A percentile compares a stretch with the other conserved stretches of the same genome.
phyloP scores from a whole-genome alignment of 306 rosid genomes.

The Lablab purpureus region DNA sequence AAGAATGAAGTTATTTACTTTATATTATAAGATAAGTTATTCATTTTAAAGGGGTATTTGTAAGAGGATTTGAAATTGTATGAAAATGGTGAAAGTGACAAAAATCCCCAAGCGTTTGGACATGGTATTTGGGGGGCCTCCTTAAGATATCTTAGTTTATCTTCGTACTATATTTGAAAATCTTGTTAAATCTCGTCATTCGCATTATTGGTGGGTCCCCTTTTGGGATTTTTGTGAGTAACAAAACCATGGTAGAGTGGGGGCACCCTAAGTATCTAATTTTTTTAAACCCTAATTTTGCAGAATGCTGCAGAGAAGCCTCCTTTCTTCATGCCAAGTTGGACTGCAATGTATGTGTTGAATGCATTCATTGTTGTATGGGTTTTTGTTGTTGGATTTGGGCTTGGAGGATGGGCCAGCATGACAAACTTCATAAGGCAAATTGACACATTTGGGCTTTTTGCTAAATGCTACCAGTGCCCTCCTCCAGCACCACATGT shows the following conservation, averaged over 20 bases:
- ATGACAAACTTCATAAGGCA: conserved; percentile 8
- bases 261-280: not conserved
- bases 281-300: not conserved
- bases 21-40: too few relatives aligned
- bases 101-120: not conserved
- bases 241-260: conserved; percentile 8
- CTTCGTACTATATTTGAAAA: conserved; percentile 9
- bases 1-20: too few relatives aligned
- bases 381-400: conserved; percentile 85
- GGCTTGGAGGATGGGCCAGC: conserved; percentile 65
- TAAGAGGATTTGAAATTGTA: too few relatives aligned
- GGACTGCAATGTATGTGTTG: conserved; percentile 78
- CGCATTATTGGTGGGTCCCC: conserved; percentile 32
- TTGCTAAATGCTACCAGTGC: conserved; percentile 69
- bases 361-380: conserved; percentile 79
- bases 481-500: conserved; percentile 36
- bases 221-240: not conserved
- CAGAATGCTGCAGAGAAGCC: conserved; percentile 98
- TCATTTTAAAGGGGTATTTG: too few relatives aligned
- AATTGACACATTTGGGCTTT: conserved; percentile 18
- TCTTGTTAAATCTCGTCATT: conserved; percentile 14
- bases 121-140: conserved; percentile 24
- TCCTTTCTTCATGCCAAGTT: conserved; percentile 80
- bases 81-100: not conserved
- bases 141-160: conserved; percentile 6